Conservation (phyloP, 805 yeast species). For the Blastobotrys terrestris region DNA sequence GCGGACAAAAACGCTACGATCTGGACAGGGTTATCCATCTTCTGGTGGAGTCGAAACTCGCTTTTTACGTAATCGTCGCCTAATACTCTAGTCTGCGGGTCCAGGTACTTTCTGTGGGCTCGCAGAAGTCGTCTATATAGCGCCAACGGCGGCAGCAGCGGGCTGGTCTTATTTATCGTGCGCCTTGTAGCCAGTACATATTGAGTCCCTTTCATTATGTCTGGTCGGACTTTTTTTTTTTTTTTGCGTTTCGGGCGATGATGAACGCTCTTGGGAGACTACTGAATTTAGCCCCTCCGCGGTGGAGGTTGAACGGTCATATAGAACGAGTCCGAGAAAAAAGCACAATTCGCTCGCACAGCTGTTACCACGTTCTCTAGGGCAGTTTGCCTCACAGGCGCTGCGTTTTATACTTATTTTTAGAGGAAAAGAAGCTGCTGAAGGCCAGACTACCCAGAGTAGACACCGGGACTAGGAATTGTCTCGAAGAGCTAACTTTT, state of each 20-base stretch:
- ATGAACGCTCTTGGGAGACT: too few relatives aligned
- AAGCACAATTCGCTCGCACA: not conserved
- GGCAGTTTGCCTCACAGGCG: too few relatives aligned
- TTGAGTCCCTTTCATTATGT: conserved; percentile 1
- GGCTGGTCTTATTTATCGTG: conserved; percentile 3
- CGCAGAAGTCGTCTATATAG: conserved; percentile 76
- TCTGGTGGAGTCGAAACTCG: conserved; percentile 81
- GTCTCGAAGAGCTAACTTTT: too few relatives aligned
- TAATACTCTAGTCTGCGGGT: conserved; percentile 59
- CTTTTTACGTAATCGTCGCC: conserved; percentile 88
- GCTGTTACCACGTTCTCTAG: not conserved
- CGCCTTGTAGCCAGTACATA: conserved; percentile 15
- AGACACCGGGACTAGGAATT: too few relatives aligned
- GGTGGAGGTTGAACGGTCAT: too few relatives aligned
- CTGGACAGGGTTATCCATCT: conserved; percentile 82
- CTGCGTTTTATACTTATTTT: too few relatives aligned
- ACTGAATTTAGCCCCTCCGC: too few relatives aligned
- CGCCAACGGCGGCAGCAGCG: conserved; percentile 70
- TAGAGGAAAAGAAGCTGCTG: too few relatives aligned
- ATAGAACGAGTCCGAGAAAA: too few relatives aligned
- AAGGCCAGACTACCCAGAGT: too few relatives aligned
- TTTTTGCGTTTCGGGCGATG: not conserved
- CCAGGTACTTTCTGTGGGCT: conserved; percentile 64
- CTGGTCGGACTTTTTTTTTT: not conserved
- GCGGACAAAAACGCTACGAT: conserved; percentile 88